Percentiles rank a stretch among this genome's conserved stretches.
phyloP scores from a whole-genome alignment of 1,284 basidiomycete species.

The Hemileia vastatrix region DNA sequence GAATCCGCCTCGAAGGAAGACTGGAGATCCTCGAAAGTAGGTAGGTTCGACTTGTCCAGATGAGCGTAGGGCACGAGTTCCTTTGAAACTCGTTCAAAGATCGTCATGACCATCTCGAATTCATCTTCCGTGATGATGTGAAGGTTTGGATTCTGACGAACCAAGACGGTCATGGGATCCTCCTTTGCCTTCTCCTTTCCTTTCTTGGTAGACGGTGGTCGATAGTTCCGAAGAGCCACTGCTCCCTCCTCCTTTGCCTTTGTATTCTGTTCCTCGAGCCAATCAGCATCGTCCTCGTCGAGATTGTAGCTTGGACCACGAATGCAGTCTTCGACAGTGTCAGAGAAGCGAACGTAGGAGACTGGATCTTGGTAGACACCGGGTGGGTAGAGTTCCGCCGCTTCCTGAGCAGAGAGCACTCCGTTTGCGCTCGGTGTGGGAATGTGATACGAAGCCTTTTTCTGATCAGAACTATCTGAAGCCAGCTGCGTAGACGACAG shows the following conservation, averaged over 20 bases:
- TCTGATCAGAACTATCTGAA: conserved; percentile 23
- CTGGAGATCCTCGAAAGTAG: conserved; percentile 69
- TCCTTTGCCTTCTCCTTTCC: conserved; percentile 47
- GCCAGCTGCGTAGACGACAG: conserved; percentile 40
- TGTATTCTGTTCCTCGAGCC: conserved; percentile 85
- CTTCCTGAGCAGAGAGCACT: conserved; percentile 56
- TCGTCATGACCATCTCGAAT: conserved; percentile 88
- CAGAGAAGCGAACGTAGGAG: conserved; percentile 74
- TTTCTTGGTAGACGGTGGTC: conserved; percentile 32
- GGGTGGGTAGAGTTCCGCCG: conserved; percentile 60
- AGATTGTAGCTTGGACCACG: conserved; percentile 74
- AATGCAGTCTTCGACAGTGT: conserved; percentile 74
- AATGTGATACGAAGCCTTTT: conserved; percentile 52
- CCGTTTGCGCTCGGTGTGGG: conserved; percentile 84
- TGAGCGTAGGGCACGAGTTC: conserved; percentile 51
- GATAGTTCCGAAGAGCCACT: conserved; percentile 53
- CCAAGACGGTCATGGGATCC: conserved; percentile 49
- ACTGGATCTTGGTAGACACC: too few relatives aligned
- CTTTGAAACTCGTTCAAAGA: conserved; percentile 82
- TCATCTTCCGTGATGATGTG: conserved; percentile 71
- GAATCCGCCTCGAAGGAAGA: conserved; percentile 46
- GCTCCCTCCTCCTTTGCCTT: conserved; percentile 73
- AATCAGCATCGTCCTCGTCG: conserved; percentile 91
- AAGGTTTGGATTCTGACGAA: too few relatives aligned
- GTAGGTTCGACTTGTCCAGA: conserved; percentile 50